These are phyloP conservation scores for Puccinia triticina DNA, from an alignment of 1,284 basidiomycete species.

Conservation along the genomic window DNA sequence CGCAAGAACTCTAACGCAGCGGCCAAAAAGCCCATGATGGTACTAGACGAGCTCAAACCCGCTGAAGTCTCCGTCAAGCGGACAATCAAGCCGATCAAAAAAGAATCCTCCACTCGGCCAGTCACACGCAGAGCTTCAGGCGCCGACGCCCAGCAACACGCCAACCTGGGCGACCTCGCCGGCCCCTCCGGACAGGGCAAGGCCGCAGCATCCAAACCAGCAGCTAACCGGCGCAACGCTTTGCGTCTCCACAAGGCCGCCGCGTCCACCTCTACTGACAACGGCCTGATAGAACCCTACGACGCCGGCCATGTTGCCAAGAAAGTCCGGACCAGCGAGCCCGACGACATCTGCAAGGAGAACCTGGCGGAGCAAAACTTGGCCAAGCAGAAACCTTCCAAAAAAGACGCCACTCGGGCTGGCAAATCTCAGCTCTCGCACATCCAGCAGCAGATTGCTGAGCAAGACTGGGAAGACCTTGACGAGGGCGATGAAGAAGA, in stretches of 20 bases:
- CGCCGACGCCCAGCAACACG: not conserved
- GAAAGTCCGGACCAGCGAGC: constrained; percentile 45
- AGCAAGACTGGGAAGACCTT: constrained; percentile 75
- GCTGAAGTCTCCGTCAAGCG: constrained; percentile 19
- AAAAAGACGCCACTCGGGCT: not conserved
- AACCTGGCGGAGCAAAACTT: not conserved
- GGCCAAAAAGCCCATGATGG: constrained; percentile 22
- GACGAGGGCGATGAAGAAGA: constrained; percentile 93
- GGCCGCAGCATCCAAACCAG: constrained; percentile 5
- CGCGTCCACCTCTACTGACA: not conserved
- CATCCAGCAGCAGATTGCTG: constrained; percentile 53
- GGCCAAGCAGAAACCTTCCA: not conserved
- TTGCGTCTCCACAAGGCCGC: not conserved
- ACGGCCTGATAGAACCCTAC: not conserved
- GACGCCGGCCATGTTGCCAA: constrained; percentile 31
- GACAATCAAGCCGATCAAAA: constrained; percentile 45
- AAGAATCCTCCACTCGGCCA: not conserved
- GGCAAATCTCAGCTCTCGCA: not conserved
- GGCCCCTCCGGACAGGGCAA: not conserved
- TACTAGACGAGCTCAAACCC: constrained; percentile 35
- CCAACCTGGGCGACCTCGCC: not conserved
- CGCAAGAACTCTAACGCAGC: constrained; percentile 32
- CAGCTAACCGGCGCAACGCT: not conserved
- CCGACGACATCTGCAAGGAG: constrained; percentile 39
- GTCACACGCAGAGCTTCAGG: not conserved